Base-by-base conservation (phyloP, 2,329 filamentous ascomycete genomes). In the Ophiostoma angusticollis region DNA sequence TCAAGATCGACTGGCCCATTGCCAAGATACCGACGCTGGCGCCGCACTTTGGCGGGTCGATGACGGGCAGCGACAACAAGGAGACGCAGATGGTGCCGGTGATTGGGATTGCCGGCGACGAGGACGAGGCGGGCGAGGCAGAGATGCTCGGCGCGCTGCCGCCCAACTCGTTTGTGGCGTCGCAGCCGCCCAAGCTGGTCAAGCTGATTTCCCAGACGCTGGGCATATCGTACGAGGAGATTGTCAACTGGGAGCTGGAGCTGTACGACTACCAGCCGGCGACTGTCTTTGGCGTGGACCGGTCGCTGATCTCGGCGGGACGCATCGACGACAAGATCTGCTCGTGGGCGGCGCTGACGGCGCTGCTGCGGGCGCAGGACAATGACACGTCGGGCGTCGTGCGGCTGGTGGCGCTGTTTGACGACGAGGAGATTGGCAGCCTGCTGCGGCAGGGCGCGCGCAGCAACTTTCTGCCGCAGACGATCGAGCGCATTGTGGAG, bases 321-420 rank as follows among this genome's bases (percentile, higher is more conserved):
- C 81, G 91, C 39, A 91, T 96, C 49, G 91, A 98, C 56, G 91
- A 98, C 64, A 96, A 95, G 67, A 78, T 98, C 33, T 96, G 91
- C 68, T 93, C 84, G 23, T 96, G 85, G 78, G 77, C 86, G 7
- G 89, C 91, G 7, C 70, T 95, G 37, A 78, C 87, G 58, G 87
- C 77, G 4, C 76, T 98, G 0, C 67, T 95, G 21, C 76, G 80
- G 35, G 75, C 79, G 14, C 64, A 73, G 11, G 62, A 68, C 28
- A 65, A 58, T 48, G 63, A 70, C 1, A 57, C 64, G 9, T 72
- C 80, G 44, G 71, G 78, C n/a, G 72, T 80, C 39, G 77, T 96
- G 59, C 93, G 93, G 61, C 68, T 95, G 40, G 84, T 91, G 25
- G 86, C 81, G n/a, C 78, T 95, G 51, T 96, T 96, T 54, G 91